Base-by-base conservation (phyloP, 2,329 filamentous ascomycete species). In the Pyrenochaeta sp. region DNA sequence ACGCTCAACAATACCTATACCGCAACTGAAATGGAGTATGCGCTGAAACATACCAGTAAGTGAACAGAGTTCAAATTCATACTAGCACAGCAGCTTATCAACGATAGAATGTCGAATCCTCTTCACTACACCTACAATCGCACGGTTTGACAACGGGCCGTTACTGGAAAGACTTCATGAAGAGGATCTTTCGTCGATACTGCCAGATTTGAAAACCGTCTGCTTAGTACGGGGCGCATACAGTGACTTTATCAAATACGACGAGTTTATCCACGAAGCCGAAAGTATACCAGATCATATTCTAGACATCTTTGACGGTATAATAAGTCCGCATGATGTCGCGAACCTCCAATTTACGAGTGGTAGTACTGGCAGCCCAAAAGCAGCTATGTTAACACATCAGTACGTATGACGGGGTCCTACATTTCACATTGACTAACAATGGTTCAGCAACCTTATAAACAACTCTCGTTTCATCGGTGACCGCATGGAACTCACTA, bases 1-100 rank as follows among this genome's bases (percentile, higher is more conserved):
- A 91, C 92, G 39, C 78, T 93, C 61, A 93, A 93, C 77, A 93
- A 92, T 76, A 93, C 90, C 0, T 93, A 93, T 71, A 93, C 90
- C 1, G 82, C 87, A 2, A 85, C 83, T 1, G 90, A 93, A 75
- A 86, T 89, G 42, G 82, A 87, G 70, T 89, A 90, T 73, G 90
- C 88, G 9, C 74, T 93, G 23, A 82, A 83, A 49, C 90, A 92
- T 67, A 87, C 88, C 14, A 86, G 87, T 89, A 75, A 61, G 79
- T 72, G 15, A 33, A 15, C 6, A 10, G 7, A n/a, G 5, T 4
- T n/a, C 2, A 12, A 45, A 7, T 21, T 20, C 10, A 12, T 5
- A 21, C 9, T 12, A 7, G 11, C 5, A 37, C 10, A 11, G 2
- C 20, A 2, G 20, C 36, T 39, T 4, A 39, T n/a, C 2, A 21